Percentiles rank a stretch among this genome's conserved stretches.
Conservation (phyloP, 1,284 basidiomycete species). For the Cerrena zonata region DNA sequence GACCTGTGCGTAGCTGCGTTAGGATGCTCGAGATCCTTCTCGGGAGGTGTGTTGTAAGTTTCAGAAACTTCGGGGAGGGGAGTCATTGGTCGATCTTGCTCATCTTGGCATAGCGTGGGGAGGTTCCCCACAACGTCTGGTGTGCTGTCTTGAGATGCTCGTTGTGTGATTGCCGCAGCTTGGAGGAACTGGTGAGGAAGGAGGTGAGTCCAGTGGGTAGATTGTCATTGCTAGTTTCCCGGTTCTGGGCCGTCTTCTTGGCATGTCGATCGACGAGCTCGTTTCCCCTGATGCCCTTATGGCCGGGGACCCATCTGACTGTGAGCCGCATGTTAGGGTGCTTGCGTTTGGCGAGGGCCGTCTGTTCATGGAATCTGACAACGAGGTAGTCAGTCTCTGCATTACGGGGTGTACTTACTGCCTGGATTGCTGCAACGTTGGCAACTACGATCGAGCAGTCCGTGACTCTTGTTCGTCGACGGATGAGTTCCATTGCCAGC, state of each 20-base stretch:
- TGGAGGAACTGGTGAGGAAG: slow-evolving; percentile 2
- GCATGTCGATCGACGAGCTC: slow-evolving; percentile 14
- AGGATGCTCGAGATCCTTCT: slow-evolving; percentile 17
- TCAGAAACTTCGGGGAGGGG: slow-evolving; percentile 9
- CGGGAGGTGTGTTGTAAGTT: slow-evolving; percentile 2
- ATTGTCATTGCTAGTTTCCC: neutral
- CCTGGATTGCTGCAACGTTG: slow-evolving; percentile 18
- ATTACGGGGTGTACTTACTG: slow-evolving; percentile 4
- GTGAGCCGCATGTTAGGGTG: slow-evolving; percentile 1
- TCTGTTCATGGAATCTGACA: slow-evolving; percentile 13
- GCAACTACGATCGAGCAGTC: slow-evolving; percentile 9
- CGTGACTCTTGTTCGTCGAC: neutral
- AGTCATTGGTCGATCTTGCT: slow-evolving; percentile 8
- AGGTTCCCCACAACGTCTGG: slow-evolving; percentile 8
- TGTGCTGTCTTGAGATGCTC: neutral
- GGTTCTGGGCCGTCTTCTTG: slow-evolving; percentile 13
- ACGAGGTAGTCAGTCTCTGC: slow-evolving; percentile 17
- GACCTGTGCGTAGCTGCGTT: slow-evolving; percentile 26
- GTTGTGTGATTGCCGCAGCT: slow-evolving; percentile 6
- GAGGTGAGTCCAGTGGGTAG: neutral
- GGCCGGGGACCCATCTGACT: slow-evolving; percentile 15
- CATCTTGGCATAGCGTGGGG: neutral
- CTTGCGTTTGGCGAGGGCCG: neutral
- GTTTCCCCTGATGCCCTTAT: slow-evolving; percentile 14
- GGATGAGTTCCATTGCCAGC: neutral